Evolutionary conservation across 2,329 filamentous ascomycete genomes (phyloP), one percentile per base, ranked within the genome.

Genomic region (Colletotrichum euphorbiae): DNA sequence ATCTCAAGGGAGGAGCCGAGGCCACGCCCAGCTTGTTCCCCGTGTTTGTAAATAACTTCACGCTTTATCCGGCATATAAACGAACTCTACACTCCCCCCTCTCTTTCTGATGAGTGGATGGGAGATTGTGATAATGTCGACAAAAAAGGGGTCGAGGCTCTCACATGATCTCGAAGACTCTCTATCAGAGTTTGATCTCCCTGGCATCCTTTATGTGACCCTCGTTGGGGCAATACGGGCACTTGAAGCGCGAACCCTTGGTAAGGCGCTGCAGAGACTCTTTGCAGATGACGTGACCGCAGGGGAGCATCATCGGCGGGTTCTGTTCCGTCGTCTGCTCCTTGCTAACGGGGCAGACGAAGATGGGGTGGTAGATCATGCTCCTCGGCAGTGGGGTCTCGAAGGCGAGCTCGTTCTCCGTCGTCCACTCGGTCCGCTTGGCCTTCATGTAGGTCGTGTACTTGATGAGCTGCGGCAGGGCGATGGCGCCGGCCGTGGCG

Each of bases 341-440:
- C 78, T 98, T 98, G 74, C 91, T 94, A 5, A 99, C 96, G 0
- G 96, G 96, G 76, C 96, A 99, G 46, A 99, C 96, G 77, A 99
- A 99, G 76, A 99, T 98, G 63, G 92, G 92, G 79, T 99, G 96
- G 82, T 97, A 99, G 55, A 90, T 83, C 86, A 89, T 89, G 71
- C 82, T 85, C 56, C 79, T 76, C 0, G 88, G 87, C 2, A 90
- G 80, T 2, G 87, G 85, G 1, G 87, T 90, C 74, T 93, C 86
- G 76, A 94, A 96, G 0, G 95, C 93, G 17, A 99, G 83, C 78
- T 99, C 96, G 75, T 96, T 90, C 69, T 92, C 88, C 4, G 93
- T 94, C 0, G 94, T 98, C 96, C 96, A 99, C 79, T 97, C 94
- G 0, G 95, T 97, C 70, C 93, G 90, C 79, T 95, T 94, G 73